Evolutionary conservation across 805 yeast species (phyloP).

Genomic region (Wickerhamiella lipophila): DNA sequence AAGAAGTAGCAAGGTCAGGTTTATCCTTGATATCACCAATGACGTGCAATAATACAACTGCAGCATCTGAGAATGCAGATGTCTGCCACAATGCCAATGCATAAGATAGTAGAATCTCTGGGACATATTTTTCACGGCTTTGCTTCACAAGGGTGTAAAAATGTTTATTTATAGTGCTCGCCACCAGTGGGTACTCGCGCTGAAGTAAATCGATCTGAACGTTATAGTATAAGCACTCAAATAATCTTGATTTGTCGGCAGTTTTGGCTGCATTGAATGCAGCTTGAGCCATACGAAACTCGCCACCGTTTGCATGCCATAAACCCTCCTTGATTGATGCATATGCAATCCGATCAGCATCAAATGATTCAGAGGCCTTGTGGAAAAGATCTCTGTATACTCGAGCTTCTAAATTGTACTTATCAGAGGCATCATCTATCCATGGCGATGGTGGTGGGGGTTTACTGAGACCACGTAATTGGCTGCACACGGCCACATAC

Average conservation of each 20-base stretch:
- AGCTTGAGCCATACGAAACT: conserved; percentile 9
- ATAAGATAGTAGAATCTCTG: not conserved
- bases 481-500: not conserved
- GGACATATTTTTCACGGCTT: not conserved
- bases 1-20: not conserved
- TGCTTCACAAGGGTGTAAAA: not conserved
- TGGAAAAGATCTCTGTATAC: not conserved
- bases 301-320: conserved; percentile 8
- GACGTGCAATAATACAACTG: not conserved
- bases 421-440: not conserved
- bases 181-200: conserved; percentile 3
- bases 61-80: not conserved
- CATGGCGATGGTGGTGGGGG: not conserved
- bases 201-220: conserved; percentile 9
- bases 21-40: not conserved
- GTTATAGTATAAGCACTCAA: not conserved
- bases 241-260: not conserved
- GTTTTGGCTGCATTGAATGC: conserved; percentile 2
- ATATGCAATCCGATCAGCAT: not conserved
- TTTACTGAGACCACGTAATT: not conserved
- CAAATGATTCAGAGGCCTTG: conserved; percentile 1
- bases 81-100: conserved; percentile 10
- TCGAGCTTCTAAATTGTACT: conserved; percentile 7
- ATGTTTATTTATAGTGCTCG: not conserved
- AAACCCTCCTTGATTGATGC: conserved; percentile 8